Base-by-base conservation (phyloP, 2,329 filamentous ascomycete species). In the Phoma sp. region DNA sequence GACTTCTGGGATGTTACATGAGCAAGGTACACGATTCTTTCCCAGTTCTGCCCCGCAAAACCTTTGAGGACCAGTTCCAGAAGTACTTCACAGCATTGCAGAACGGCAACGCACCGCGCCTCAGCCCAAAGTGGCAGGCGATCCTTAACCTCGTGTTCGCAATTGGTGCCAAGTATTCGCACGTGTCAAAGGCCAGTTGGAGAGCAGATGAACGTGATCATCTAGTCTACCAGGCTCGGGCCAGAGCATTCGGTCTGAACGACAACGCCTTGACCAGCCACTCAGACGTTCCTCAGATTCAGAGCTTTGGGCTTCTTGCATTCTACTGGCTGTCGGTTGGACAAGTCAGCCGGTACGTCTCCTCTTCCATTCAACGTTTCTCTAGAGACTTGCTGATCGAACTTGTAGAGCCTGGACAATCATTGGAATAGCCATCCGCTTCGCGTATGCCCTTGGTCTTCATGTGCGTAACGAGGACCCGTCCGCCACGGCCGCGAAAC, bases 91-190 rank as follows among this genome's bases (percentile, higher is more conserved):
- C 50, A 17, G 60, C 60, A 2, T n/a, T 63, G n/a, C 57, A 62
- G 9, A 55, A 45, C 17, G 64, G 61, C 10, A 65, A 58, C 11
- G 50, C 61, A 14, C 57, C 61, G 2, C 56, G 40, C 4, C 50
- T 67, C 3, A 67, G 60, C 32, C 45, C 47, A 7, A 70, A 65
- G 43, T 78, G 76, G 76, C 68, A 73, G 29, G 72, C 71, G 7
- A 76, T 76, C 15, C 32, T 78, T 46, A 77, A 79, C 33, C 51
- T 78, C 21, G 68, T 78, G 2, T 77, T 78, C 48, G 77, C 77
- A 3, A 74, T 79, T n/a, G 76, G 71, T 4, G 71, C 76, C 30
- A 72, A 71, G 47, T 71, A 76, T 42, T 69, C 70, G n/a, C 66
- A 74, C 46, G 65, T 75, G 23, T 58, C 62, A n/a, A 61, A 71